phyloP scores from a whole-genome alignment of 2,329 filamentous ascomycete genomes.

The Fusarium sp. region DNA sequence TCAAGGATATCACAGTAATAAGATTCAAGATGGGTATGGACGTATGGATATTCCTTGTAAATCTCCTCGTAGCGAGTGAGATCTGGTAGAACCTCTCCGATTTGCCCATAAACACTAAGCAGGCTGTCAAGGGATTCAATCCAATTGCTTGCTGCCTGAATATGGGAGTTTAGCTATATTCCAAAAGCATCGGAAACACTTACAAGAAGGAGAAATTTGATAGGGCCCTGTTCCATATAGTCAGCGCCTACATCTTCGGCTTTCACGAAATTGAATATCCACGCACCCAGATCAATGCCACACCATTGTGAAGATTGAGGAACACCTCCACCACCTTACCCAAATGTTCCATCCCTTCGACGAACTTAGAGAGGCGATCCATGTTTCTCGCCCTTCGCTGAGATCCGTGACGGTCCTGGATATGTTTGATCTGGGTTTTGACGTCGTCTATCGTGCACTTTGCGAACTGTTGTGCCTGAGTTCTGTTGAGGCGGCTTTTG shows the following conservation, averaged over 20 bases:
- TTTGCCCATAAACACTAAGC: background rate
- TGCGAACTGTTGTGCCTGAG: background rate
- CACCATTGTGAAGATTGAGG: background rate
- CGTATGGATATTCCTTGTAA: background rate
- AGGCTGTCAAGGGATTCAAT: background rate
- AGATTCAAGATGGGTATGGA: background rate
- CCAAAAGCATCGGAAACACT: background rate
- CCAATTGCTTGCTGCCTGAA: background rate
- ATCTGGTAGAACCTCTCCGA: background rate
- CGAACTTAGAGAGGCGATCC: background rate
- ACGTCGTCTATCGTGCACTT: background rate
- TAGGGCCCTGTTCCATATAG: background rate
- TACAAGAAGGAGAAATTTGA: background rate
- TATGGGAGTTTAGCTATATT: background rate
- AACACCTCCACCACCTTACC: background rate
- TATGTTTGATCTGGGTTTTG: background rate
- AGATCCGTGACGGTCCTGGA: background rate
- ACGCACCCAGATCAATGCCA: background rate
- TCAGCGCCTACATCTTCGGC: background rate
- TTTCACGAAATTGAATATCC: fast-evolving
- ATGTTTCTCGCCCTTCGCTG: background rate
- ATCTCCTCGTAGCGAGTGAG: background rate
- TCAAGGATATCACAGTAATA: background rate
- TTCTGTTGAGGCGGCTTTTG: background rate
- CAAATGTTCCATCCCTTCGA: background rate